Base-by-base conservation (phyloP, 106 monocot genomes). In the Apostasia ramifera region DNA sequence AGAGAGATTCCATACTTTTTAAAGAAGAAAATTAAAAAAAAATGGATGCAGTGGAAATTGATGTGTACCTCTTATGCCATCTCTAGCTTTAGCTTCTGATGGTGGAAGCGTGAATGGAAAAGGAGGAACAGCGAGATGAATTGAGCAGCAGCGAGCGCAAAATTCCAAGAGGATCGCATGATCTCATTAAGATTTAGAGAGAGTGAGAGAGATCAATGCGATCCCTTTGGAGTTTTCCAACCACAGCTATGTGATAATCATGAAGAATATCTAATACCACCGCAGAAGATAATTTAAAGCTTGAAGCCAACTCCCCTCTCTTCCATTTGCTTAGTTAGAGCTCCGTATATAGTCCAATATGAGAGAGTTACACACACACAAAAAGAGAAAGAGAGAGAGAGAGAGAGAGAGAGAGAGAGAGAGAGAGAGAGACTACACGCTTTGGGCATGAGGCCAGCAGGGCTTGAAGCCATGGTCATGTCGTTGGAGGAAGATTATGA, bases 141-240 rank as follows among this genome's bases (percentile, higher is more conserved):
- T 4, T 8, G 50, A 71, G 60, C 59, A 40, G 72, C 72, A 72
- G 58, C 64, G 47, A 0, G 53, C 15, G 72, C 62, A 72, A 72
- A 72, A 72, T 72, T 72, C 72, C 72, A 72, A 72, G 26, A 47
- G 72, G 72, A 62, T 59, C 50, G 72, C 72, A 72, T 72, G 72
- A 72, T 72, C 72, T 72, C 63, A 58, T 45, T 8, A 56, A 13
- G 14, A 0, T 26, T 1, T 15, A 43, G 14, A 59, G n/a, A 38
- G 53, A 44, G 47, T 11, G 51, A 63, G 43, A 44, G 72, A 72
- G 72, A 72, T 72, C 72, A 72, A 72, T 72, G 72, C 72, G 72
- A 72, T 72, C 72, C 72, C 72, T 72, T 72, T 72, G 72, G 72
- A 72, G 44, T 72, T 63, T 42, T 72, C 62, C 72, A 61, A 63